phyloP scores from a whole-genome alignment of 371 early-diverging fungal genomes.

The Quaeritorhiza haematococci region DNA sequence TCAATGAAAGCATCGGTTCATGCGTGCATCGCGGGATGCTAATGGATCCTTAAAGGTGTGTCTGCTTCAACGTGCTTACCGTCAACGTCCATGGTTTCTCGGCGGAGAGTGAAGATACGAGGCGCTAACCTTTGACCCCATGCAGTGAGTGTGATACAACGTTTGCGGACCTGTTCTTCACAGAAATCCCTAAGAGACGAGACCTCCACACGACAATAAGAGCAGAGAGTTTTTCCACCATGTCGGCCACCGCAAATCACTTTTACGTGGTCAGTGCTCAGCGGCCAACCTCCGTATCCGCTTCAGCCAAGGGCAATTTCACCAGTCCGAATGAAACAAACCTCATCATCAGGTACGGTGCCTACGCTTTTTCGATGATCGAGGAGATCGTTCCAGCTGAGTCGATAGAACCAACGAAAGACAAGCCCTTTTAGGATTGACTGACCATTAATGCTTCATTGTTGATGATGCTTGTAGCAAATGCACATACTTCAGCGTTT shows the following conservation, averaged over 20 bases:
- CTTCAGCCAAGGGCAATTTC: slow-evolving; percentile 59
- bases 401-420: neutral
- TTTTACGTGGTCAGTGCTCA: slow-evolving; percentile 51
- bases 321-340: slow-evolving; percentile 61
- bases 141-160: too few relatives aligned
- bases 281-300: slow-evolving; percentile 50
- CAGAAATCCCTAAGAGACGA: too few relatives aligned
- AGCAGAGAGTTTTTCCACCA: too few relatives aligned
- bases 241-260: slow-evolving; percentile 1
- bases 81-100: too few relatives aligned
- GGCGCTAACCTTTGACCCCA: too few relatives aligned
- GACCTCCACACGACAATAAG: too few relatives aligned
- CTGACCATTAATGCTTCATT: neutral
- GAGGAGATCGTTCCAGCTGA: neutral
- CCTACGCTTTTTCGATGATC: neutral
- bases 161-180: too few relatives aligned
- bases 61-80: too few relatives aligned
- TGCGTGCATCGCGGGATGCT: too few relatives aligned
- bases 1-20: too few relatives aligned
- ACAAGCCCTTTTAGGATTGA: neutral
- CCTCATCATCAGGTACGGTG: slow-evolving; percentile 63
- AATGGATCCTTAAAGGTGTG: too few relatives aligned
- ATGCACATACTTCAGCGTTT: slow-evolving; percentile 68
- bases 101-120: too few relatives aligned
- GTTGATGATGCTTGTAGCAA: slow-evolving; percentile 43